A percentile compares a stretch with the other conserved stretches of the same genome.
These are phyloP conservation scores for Aspergillus sp. DNA, from an alignment of 2,329 filamentous ascomycete genomes.

Conservation along the genomic window DNA sequence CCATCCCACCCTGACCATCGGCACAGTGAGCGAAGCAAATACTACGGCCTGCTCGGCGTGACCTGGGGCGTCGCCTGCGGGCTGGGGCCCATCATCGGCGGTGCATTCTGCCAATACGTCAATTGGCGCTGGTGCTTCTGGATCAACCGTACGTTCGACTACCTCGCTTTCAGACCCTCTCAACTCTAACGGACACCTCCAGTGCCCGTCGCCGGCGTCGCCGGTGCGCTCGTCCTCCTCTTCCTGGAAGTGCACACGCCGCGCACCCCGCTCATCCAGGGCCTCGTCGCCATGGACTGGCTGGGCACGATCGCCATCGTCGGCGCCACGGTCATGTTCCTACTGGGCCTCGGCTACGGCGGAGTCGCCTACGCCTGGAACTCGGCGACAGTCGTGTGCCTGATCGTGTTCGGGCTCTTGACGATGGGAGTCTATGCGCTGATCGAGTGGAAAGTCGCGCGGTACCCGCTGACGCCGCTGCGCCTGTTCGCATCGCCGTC, in stretches of 20 bases:
- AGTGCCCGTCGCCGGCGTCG: constrained; percentile 56
- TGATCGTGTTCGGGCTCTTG: constrained; percentile 68
- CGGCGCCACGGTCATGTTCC: constrained; percentile 59
- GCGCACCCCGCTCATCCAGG: constrained; percentile 21
- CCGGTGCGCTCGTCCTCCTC: constrained; percentile 55
- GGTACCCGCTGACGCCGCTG: constrained; percentile 71
- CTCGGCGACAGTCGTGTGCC: constrained; percentile 69
- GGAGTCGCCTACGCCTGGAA: constrained; percentile 70
- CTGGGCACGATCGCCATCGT: constrained; percentile 62
- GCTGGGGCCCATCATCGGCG: constrained; percentile 1
- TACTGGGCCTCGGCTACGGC: constrained; percentile 63
- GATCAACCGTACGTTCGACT: constrained; percentile 47
- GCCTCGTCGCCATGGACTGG: constrained; percentile 50
- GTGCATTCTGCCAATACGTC: constrained; percentile 52
- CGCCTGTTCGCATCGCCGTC: constrained; percentile 61
- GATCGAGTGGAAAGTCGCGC: constrained; percentile 68
- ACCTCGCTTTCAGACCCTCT: background rate
- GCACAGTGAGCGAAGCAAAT: constrained; percentile 20
- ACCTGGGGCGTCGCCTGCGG: constrained; percentile 51
- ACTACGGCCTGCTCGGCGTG: constrained; percentile 1
- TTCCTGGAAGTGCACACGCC: constrained; percentile 53
- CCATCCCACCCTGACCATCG: background rate
- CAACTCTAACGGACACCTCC: constrained; percentile 7
- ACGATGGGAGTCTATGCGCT: constrained; percentile 63
- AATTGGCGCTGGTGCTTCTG: constrained; percentile 57